Percentiles rank a stretch among this genome's conserved stretches.
Conservation (phyloP, 2,329 filamentous ascomycete species). For the Apiospora hydei region DNA sequence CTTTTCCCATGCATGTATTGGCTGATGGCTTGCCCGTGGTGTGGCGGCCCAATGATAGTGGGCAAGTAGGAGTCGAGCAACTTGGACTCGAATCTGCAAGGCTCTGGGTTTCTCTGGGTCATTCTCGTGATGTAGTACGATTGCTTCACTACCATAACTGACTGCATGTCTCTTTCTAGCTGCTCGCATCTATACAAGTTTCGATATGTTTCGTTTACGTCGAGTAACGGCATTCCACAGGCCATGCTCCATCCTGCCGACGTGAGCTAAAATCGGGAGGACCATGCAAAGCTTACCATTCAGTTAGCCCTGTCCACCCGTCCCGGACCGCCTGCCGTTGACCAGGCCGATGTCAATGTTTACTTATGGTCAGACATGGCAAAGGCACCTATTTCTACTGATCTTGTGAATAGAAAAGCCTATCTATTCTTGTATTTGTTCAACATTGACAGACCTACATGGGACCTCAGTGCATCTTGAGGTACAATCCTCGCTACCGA, state of each 20-base stretch:
- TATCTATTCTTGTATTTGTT: no score
- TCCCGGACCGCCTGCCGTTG: not conserved
- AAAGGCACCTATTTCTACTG: no score
- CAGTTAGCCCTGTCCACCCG: not conserved
- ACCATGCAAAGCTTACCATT: not conserved
- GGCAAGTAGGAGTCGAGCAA: not conserved
- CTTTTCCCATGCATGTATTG: not conserved
- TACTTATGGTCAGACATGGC: no score
- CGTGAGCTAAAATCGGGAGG: not conserved
- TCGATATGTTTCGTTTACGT: not conserved
- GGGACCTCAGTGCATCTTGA: no score
- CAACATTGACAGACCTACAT: no score
- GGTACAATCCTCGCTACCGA: not conserved
- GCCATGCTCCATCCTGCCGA: not conserved
- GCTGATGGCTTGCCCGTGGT: not conserved
- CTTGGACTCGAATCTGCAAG: not conserved
- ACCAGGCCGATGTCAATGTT: not conserved
- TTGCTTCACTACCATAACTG: not conserved
- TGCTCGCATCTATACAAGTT: not conserved
- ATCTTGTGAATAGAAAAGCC: no score
- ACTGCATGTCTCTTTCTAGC: no score
- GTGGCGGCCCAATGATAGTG: not conserved
- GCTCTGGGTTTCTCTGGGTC: not conserved
- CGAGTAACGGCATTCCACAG: not conserved
- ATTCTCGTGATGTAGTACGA: not conserved